Percentiles rank a stretch among this genome's conserved stretches.
These are phyloP conservation scores for Aspergillus intermedius DNA, from an alignment of 2,329 filamentous ascomycete genomes.

Conservation along the genomic window DNA sequence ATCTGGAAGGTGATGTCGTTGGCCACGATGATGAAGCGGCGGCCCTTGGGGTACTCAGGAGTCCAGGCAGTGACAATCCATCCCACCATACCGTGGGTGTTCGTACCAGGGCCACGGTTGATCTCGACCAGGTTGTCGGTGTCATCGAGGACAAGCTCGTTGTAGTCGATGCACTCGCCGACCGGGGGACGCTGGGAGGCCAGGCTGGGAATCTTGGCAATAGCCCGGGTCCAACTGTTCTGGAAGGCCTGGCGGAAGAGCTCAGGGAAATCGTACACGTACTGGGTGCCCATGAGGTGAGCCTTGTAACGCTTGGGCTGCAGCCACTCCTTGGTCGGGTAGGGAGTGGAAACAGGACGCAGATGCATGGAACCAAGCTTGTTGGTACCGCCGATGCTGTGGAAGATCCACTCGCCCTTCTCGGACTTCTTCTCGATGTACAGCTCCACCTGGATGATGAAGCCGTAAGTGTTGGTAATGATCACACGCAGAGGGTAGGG, in stretches of 20 bases:
- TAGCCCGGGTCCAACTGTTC: conserved; percentile 79
- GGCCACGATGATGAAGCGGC: conserved; percentile 91
- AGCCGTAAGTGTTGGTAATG: conserved; percentile 97
- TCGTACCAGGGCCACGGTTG: conserved; percentile 88
- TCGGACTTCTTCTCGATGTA: conserved; percentile 97
- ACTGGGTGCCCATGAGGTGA: conserved; percentile 97
- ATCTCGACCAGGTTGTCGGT: conserved; percentile 88
- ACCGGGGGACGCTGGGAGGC: conserved; percentile 73
- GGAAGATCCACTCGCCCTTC: conserved; percentile 97
- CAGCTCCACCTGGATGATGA: conserved; percentile 94
- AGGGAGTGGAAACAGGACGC: conserved; percentile 81
- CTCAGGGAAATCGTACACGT: conserved; percentile 99
- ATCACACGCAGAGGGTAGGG: conserved; percentile 91
- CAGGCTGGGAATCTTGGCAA: conserved; percentile 66
- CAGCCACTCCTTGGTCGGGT: conserved; percentile 96
- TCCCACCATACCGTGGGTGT: conserved; percentile 95
- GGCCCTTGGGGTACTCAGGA: conserved; percentile 86
- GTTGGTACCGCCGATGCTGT: conserved; percentile 89
- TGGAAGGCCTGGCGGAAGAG: conserved; percentile 97
- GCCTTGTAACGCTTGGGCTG: conserved; percentile 99
- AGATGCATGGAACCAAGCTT: conserved; percentile 95
- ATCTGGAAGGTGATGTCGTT: conserved; percentile 99
- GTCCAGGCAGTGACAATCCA: conserved; percentile 95
- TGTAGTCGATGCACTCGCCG: conserved; percentile 90
- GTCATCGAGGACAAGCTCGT: conserved; percentile 91